A percentile compares a stretch with the other conserved stretches of the same genome.
Evolutionary conservation across 306 rosid genomes (phyloP).

Genomic region (Gynostemma pentaphyllum): DNA sequence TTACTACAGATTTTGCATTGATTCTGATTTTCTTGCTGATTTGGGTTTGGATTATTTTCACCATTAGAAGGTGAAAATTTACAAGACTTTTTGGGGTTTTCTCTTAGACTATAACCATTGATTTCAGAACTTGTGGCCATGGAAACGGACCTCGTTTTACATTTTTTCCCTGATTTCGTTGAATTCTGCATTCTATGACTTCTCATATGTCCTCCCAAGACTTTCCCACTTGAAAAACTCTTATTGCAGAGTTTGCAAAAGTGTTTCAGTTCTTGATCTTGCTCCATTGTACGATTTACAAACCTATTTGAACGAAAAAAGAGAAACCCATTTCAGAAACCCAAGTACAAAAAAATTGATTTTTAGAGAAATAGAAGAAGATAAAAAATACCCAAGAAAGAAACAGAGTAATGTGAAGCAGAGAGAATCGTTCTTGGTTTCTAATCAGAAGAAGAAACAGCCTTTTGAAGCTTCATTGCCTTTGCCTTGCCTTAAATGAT

Average conservation of each 20-base stretch:
- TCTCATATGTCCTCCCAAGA: conserved; percentile 44
- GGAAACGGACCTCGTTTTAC: not conserved
- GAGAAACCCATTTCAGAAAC: conserved; percentile 19
- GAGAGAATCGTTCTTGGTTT: not conserved
- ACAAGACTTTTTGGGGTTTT: conserved; percentile 34
- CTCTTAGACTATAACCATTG: conserved; percentile 26
- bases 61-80: conserved; percentile 18
- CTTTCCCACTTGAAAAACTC: conserved; percentile 32
- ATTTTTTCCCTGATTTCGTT: conserved; percentile 5
- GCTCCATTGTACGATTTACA: conserved; percentile 12
- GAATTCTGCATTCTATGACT: conserved; percentile 23
- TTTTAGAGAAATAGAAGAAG: conserved; percentile 1
- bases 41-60: not conserved
- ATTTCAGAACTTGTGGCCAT: conserved; percentile 1
- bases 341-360: not conserved
- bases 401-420: conserved; percentile 14
- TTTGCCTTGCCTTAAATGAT: not conserved
- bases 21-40: conserved; percentile 5
- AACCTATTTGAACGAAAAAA: not conserved
- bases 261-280: conserved; percentile 24
- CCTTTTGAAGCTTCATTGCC: not conserved
- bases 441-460: not conserved
- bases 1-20: conserved; percentile 31
- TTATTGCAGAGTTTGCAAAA: conserved; percentile 30
- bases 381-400: conserved; percentile 7